Base-by-base conservation (phyloP, 345 rosid species). In the Eucalyptus tenuipes region DNA sequence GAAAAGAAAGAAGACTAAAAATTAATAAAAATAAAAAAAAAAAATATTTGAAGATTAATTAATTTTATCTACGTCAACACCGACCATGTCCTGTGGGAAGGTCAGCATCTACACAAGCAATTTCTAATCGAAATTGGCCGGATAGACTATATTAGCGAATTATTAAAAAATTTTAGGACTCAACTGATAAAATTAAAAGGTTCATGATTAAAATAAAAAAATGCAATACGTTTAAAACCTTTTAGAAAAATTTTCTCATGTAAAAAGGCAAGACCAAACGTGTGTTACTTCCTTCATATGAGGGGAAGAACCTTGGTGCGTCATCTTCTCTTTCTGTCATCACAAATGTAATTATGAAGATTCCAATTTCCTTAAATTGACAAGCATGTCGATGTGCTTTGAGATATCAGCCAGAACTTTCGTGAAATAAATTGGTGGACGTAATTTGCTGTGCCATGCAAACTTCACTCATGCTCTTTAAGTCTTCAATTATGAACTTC, bases 51-150 rank as follows among this genome's bases (percentile, higher is more conserved):
- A 18, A 52, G 55, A 52, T 52, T 18, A 52, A 52, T 52, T 18
- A 52, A 52, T 52, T 7, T 52, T 49, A 3, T 52, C 5, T 5
- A 52, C 10, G 5, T 18, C 1, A 18, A 0, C 4, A 52, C 4
- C 0, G 1, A 20, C 4, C 57, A 52, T 20, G 25, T 52, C 1
- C 2, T 20, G 2, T 52, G 1, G 57, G 57, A 52, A 52, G 1
- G 57, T 52, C 25, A 52, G 8, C 5, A 52, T 18, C 57, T 52
- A 52, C 25, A 52, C 57, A 52, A 52, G 25, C 25, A 52, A 52
- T 52, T 52, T 52, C 2, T 4, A 52, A 52, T 52, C 0, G 10
- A 52, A 55, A 55, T 55, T 55, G 61, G 6, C 61, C 0, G 6
- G 6, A 24, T 55, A 55, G 13, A 55, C 2, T 24, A 52, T 52